Percentiles rank a stretch among this genome's conserved stretches.
Evolutionary conservation across 345 rosid genomes (phyloP).

Genomic region (Microcos paniculata): DNA sequence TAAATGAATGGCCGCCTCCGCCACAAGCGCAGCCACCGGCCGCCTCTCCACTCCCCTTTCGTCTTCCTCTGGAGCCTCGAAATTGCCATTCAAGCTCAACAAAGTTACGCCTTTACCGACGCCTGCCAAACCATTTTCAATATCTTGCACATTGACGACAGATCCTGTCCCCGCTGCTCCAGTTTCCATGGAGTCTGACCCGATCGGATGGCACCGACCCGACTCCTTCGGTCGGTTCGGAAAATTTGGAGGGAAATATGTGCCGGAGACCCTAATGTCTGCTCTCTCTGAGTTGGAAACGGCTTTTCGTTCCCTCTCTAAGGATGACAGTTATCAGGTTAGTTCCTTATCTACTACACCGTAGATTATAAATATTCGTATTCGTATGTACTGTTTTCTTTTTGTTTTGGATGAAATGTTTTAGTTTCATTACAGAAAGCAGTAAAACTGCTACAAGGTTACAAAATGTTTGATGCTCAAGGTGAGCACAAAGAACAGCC

Average conservation of each 20-base stretch:
- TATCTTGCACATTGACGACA: conserved; percentile 53
- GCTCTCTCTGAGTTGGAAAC: conserved; percentile 84
- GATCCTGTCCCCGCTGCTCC: conserved; percentile 25
- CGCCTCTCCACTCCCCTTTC: conserved; percentile 22
- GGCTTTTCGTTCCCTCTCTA: conserved; percentile 60
- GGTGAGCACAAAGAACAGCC: no score
- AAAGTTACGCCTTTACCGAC: conserved; percentile 26
- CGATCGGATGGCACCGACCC: conserved; percentile 55
- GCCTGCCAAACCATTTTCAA: conserved; percentile 8
- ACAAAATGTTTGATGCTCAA: no score
- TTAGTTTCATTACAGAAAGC: no score
- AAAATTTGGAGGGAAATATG: conserved; percentile 86
- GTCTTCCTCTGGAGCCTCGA: conserved; percentile 24
- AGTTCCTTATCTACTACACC: not conserved
- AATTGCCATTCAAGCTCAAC: conserved; percentile 25
- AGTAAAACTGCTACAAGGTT: no score
- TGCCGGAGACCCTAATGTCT: conserved; percentile 88
- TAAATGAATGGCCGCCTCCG: conserved; percentile 14
- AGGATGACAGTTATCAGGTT: conserved; percentile 78
- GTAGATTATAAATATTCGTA: not conserved
- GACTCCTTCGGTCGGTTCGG: conserved; percentile 91
- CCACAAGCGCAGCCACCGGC: conserved; percentile 10
- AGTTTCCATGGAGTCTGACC: conserved; percentile 45
- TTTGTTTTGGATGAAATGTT: no score
- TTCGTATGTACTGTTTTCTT: not conserved